Evolutionary conservation across 1,284 basidiomycete genomes (phyloP).

Genomic region (Cerioporus squamosus): DNA sequence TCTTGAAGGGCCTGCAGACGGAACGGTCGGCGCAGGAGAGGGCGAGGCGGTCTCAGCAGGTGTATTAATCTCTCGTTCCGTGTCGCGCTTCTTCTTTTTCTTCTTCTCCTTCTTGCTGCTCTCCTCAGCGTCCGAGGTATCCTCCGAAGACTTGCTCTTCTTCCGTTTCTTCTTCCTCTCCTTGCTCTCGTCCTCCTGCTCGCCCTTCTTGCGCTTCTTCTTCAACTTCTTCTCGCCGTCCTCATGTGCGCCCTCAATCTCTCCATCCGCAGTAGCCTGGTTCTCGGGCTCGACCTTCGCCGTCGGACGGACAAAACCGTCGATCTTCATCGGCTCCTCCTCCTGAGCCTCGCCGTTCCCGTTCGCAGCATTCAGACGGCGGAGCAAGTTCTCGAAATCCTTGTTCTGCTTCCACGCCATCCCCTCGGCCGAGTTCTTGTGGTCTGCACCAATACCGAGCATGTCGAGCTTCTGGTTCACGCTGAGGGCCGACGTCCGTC

Average conservation of each 20-base stretch:
- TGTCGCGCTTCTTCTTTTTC: constrained; percentile 33
- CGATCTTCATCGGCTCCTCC: constrained; percentile 27
- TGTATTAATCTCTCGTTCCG: constrained; percentile 19
- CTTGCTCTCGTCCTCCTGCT: constrained; percentile 32
- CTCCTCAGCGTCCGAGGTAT: constrained; percentile 21
- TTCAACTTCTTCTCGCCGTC: constrained; percentile 29
- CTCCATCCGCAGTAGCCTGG: background rate
- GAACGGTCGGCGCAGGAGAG: background rate
- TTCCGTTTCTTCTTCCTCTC: constrained; percentile 35
- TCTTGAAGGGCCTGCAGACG: background rate
- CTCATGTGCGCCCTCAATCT: constrained; percentile 5
- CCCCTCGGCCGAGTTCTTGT: constrained; percentile 65
- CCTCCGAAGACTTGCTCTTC: constrained; percentile 27
- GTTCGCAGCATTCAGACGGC: constrained; percentile 54
- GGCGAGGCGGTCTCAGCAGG: constrained; percentile 8
- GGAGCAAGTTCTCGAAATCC: constrained; percentile 74
- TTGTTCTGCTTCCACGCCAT: constrained; percentile 84
- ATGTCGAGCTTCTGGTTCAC: constrained; percentile 82
- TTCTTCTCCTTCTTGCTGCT: constrained; percentile 33
- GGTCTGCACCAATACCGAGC: constrained; percentile 78
- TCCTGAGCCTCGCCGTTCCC: constrained; percentile 23
- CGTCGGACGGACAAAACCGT: constrained; percentile 29
- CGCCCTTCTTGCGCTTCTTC: constrained; percentile 33
- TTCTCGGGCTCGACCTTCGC: background rate
- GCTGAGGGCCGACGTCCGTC: constrained; percentile 70